phyloP scores from a whole-genome alignment of 2,329 filamentous ascomycete species.

The Drechslera avenae region DNA sequence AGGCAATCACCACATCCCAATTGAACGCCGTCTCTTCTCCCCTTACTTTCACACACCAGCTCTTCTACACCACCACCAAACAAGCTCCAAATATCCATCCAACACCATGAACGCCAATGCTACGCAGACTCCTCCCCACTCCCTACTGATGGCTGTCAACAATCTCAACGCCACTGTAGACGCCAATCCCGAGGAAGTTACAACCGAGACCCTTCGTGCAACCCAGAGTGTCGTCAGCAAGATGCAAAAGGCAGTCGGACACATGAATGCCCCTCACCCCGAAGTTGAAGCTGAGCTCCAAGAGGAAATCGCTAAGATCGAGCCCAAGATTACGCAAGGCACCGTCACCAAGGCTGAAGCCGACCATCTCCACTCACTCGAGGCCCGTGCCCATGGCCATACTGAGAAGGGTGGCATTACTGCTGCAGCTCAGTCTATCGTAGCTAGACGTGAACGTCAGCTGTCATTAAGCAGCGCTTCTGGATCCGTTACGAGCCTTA shows the following conservation, averaged over 20 bases:
- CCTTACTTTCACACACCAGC: neutral
- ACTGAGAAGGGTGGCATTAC: conserved; percentile 46
- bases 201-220: conserved; percentile 30
- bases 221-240: conserved; percentile 38
- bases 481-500: conserved; percentile 1
- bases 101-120: conserved; percentile 13
- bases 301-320: conserved; percentile 38
- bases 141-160: conserved; percentile 32
- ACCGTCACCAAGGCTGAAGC: conserved; percentile 49
- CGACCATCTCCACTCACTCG: conserved; percentile 49
- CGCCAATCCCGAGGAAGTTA: conserved; percentile 30
- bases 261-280: conserved; percentile 32
- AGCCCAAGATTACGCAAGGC: conserved; percentile 40
- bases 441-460: conserved; percentile 35
- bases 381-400: conserved; percentile 45
- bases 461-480: conserved; percentile 21
- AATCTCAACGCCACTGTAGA: conserved; percentile 36
- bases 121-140: conserved; percentile 22
- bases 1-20: neutral
- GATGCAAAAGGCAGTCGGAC: conserved; percentile 38
- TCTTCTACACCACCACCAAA: conserved; percentile 7
- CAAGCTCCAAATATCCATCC: neutral
- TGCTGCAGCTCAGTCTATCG: conserved; percentile 49
- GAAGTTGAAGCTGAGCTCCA: conserved; percentile 39
- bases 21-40: neutral